These are phyloP conservation scores for Letharia lupina DNA, from an alignment of 495 filamentous ascomycete species.

Conservation along the genomic window DNA sequence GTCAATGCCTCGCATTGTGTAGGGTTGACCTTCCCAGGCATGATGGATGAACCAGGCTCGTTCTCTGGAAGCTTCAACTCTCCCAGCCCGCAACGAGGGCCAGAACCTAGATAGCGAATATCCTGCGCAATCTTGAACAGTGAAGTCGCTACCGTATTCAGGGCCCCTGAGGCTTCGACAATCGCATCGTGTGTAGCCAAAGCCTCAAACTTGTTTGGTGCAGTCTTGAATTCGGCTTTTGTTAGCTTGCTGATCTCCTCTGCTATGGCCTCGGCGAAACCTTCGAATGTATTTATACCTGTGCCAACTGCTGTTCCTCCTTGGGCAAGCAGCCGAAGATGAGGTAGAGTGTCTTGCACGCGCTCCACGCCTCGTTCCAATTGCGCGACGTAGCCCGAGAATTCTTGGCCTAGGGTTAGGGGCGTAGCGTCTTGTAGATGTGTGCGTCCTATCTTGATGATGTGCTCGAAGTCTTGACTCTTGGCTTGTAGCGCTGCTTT, in stretches of 20 bases:
- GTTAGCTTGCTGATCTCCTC: conserved; percentile 86
- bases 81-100: conserved; percentile 89
- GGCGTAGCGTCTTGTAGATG: conserved; percentile 97
- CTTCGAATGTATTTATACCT: conserved; percentile 93
- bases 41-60: conserved; percentile 93
- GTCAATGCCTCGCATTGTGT: conserved; percentile 97
- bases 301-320: conserved; percentile 97
- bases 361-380: conserved; percentile 84
- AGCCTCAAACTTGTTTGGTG: conserved; percentile 98
- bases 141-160: conserved; percentile 88
- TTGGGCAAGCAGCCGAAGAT: conserved; percentile 81
- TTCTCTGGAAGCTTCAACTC: conserved; percentile 93
- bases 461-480: conserved; percentile 77
- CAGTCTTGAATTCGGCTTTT: conserved; percentile 86
- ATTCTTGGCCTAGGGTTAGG: conserved; percentile 92
- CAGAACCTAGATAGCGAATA: conserved; percentile 91
- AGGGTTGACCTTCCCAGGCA: conserved; percentile 99
- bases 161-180: conserved; percentile 82
- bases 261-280: conserved; percentile 89
- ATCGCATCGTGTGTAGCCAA: conserved; percentile 96
- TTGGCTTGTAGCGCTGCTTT: conserved; percentile 78
- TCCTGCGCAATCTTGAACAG: conserved; percentile 99
- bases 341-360: conserved; percentile 71
- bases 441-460: conserved; percentile 98
- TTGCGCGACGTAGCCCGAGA: conserved; percentile 95